These are phyloP conservation scores for apple (Malus domestica) DNA, from an alignment of 306 rosid species.

Conservation along the genomic window DNA sequence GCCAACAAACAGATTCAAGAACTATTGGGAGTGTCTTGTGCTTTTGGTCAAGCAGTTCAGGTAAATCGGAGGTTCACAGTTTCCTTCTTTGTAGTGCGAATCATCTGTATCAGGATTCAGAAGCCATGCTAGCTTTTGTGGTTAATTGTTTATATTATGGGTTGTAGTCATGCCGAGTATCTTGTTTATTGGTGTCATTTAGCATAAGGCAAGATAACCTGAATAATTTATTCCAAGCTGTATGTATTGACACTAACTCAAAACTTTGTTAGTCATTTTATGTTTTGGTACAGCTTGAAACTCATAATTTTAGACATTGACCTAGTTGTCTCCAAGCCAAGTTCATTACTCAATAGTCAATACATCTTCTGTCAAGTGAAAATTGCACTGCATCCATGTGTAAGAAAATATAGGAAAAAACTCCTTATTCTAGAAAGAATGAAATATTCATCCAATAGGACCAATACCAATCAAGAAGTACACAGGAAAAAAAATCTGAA, in stretches of 20 bases:
- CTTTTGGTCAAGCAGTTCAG: constrained; percentile 82
- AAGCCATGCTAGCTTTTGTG: not conserved
- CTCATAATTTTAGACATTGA: not conserved
- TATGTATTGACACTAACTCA: not conserved
- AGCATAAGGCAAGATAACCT: not conserved
- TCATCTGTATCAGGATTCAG: not conserved
- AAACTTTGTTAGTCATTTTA: not conserved
- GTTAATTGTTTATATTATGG: not conserved
- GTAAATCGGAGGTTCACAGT: constrained; percentile 19
- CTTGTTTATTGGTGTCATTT: not conserved
- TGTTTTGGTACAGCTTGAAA: not conserved
- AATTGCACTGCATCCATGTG: not conserved
- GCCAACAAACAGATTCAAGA: constrained; percentile 79
- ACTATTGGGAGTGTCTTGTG: constrained; percentile 72
- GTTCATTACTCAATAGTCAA: too few species aligned
- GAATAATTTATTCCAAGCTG: not conserved
- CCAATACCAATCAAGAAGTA: not conserved
- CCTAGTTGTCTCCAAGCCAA: not conserved
- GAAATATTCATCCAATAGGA: not conserved
- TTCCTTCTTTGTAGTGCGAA: not conserved
- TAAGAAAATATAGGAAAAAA: not conserved
- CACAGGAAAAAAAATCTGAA: not conserved
- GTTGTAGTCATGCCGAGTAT: not conserved
- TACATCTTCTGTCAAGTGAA: not conserved
- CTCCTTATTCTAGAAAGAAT: not conserved